These are phyloP conservation scores for Hypoxylon perforatum DNA, from an alignment of 495 filamentous ascomycete species.

Conservation along the genomic window DNA sequence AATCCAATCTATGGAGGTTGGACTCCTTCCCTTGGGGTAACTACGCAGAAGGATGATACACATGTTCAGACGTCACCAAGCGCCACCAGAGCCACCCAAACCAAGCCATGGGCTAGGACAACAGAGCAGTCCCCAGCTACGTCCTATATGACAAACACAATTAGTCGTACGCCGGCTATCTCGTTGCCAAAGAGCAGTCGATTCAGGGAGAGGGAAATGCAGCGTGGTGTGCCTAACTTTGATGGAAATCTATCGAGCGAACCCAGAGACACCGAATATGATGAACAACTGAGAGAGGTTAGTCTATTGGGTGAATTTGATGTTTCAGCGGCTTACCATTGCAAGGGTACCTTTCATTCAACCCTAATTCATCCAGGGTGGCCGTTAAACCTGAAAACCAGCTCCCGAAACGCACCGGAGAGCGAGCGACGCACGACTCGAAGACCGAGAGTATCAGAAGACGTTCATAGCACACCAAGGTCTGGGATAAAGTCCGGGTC, in stretches of 20 bases:
- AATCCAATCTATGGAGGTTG: slow-evolving; percentile 1
- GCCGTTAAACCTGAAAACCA: slow-evolving; percentile 1
- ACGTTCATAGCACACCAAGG: not conserved
- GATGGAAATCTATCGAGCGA: slow-evolving; percentile 23
- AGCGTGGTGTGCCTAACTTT: slow-evolving; percentile 5
- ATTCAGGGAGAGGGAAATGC: slow-evolving; percentile 1
- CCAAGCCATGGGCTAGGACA: not conserved
- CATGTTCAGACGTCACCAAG: not conserved
- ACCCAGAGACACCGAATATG: not conserved
- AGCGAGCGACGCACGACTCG: not conserved
- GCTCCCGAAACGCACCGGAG: not conserved
- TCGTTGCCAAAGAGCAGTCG: slow-evolving; percentile 15
- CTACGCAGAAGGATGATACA: not conserved
- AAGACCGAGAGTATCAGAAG: not conserved
- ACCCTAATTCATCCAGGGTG: slow-evolving; percentile 10
- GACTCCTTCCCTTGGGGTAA: slow-evolving; percentile 3
- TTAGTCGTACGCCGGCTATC: not conserved
- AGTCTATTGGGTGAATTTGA: not conserved
- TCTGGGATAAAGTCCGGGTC: slow-evolving; percentile 3
- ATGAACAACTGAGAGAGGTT: not conserved
- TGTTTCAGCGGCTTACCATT: not conserved
- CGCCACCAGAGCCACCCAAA: not conserved
- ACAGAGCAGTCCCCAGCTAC: slow-evolving; percentile 9
- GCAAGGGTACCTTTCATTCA: not conserved
- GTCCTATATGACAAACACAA: not conserved